Evolutionary conservation across 1,139 yeast species (phyloP).

Genomic region (Protomyces inundatus): DNA sequence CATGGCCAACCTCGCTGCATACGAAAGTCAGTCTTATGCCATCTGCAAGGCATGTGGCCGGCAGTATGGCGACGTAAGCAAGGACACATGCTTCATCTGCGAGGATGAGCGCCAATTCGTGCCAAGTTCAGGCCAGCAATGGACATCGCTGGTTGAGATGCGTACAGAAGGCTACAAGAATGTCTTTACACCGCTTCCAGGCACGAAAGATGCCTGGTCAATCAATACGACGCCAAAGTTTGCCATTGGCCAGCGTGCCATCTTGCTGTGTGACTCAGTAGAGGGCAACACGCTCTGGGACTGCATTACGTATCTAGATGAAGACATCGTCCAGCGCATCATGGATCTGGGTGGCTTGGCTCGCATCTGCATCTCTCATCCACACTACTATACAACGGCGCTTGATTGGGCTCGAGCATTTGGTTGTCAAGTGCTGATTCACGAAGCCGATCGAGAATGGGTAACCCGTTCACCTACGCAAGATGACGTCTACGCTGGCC

Average conservation of each 20-base stretch:
- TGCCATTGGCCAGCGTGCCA: conserved; percentile 34
- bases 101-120: conserved; percentile 34
- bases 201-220: conserved; percentile 29
- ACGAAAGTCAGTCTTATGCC: not conserved
- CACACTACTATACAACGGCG: not conserved
- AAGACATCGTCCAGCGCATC: conserved; percentile 29
- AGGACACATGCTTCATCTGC: conserved; percentile 29
- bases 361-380: not conserved
- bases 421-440: conserved; percentile 30
- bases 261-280: conserved; percentile 28
- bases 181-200: conserved; percentile 9
- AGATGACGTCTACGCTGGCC: not conserved
- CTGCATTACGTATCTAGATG: conserved; percentile 33
- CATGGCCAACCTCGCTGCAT: not conserved
- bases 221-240: conserved; percentile 32
- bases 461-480: not conserved
- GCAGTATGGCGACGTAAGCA: conserved; percentile 1
- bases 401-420: conserved; percentile 37
- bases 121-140: conserved; percentile 32
- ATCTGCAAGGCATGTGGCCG: conserved; percentile 29
- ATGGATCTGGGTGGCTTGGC: conserved; percentile 32
- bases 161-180: conserved; percentile 28
- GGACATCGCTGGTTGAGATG: conserved; percentile 30
- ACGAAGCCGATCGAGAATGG: conserved; percentile 26
- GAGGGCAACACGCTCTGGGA: conserved; percentile 33